Base-by-base conservation (phyloP, 306 rosid species). In the Castanospermum australe region DNA sequence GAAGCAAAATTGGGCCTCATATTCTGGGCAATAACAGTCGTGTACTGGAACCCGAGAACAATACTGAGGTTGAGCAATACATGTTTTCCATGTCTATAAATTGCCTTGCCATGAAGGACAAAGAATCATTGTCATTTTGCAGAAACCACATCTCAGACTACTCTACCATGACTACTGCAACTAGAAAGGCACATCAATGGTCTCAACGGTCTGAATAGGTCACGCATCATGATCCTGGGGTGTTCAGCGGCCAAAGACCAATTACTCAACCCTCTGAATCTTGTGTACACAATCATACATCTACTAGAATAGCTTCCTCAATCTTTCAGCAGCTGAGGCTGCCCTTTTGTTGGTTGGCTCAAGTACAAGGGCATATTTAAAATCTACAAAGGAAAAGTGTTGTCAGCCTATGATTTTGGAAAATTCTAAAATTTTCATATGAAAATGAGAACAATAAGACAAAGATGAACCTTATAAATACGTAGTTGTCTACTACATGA, bases 331-430 rank as follows among this genome's bases (percentile, higher is more conserved):
- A 66, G 92, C 78, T n/a, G 25, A 8, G 0, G 92, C 61, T 42
- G 95, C 95, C 82, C 92, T 82, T 87, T 87, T 90, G 71, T 90
- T 90, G 14, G 92, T 90, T 45, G 95, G 95, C 81, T 90, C 95
- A 10, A 90, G 95, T 15, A 90, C 95, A 67, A 85, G 95, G n/a
- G 90, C 92, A 55, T 87, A 71, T 36, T 52, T 85, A 63, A 82
- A 90, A 81, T 90, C 95, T 90, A 91, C 86, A 83, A 44, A 6
- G 39, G 25, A 61, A 73, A 73, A 68, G 10, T 12, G 12, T 15
- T 74, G 72, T 83, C 25, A 75, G 71, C 47, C n/a, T 48, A 52
- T 11, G 18, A 55, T 0, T 62, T 38, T n/a, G 10, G 9, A 18
- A 15, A 38, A 13, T 10, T 38, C 50, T 32, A 13, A 33, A 35